Evolutionary conservation across 805 yeast species (phyloP).

Genomic region (Helenozyma baotianmanensis): DNA sequence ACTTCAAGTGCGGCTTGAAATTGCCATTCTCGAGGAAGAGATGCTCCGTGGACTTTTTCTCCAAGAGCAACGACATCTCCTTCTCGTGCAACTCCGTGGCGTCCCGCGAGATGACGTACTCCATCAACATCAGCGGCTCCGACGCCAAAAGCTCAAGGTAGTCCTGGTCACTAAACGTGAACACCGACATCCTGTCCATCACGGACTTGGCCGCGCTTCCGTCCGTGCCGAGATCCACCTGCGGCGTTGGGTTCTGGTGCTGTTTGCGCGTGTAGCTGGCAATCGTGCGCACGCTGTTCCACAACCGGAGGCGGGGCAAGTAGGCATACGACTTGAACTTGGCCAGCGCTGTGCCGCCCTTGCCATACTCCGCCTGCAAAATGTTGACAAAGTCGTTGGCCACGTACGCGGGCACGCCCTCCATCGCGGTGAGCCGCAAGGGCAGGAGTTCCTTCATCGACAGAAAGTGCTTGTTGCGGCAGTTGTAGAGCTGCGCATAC

Average conservation of each 20-base stretch:
- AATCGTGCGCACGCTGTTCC: conserved; percentile 7
- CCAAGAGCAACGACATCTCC: conserved; percentile 17
- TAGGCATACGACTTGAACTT: conserved; percentile 4
- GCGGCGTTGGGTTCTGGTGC: conserved; percentile 2
- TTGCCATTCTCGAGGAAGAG: conserved; percentile 6
- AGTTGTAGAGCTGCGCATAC: conserved; percentile 27
- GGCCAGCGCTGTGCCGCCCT: conserved; percentile 2
- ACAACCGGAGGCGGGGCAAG: conserved; percentile 12
- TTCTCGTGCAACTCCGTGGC: conserved; percentile 24
- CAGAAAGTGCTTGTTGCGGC: conserved; percentile 35
- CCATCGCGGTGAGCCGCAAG: conserved; percentile 37
- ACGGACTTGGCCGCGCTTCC: neutral
- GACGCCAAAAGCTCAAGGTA: conserved; percentile 23
- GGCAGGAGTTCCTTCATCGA: conserved; percentile 37
- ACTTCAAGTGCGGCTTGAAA: conserved; percentile 1
- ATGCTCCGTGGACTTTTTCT: conserved; percentile 6
- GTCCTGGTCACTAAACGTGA: conserved; percentile 20
- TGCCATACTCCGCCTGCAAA: conserved; percentile 45
- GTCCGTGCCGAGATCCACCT: conserved; percentile 16
- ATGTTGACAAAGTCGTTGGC: conserved; percentile 43
- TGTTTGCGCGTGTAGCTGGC: conserved; percentile 23
- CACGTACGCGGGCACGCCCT: conserved; percentile 51
- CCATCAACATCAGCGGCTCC: conserved; percentile 20
- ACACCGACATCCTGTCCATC: conserved; percentile 9
- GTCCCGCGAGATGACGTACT: conserved; percentile 19